phyloP scores from a whole-genome alignment of 768 basidiomycete genomes.

The Suillus brevipes region DNA sequence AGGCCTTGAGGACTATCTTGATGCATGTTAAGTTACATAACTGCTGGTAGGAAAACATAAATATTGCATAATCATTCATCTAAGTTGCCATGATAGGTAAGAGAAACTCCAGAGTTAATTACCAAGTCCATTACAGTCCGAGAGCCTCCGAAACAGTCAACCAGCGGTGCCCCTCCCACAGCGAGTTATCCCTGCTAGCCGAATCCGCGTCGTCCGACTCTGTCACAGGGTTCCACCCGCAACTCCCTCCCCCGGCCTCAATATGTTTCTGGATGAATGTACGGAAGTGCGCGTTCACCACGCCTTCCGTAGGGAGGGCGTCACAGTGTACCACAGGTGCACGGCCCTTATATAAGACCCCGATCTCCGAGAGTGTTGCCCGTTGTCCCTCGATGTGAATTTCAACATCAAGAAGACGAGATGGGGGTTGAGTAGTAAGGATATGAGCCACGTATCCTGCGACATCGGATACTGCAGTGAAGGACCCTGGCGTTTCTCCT shows the following conservation, averaged over 20 bases:
- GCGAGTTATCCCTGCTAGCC: slow-evolving; percentile 3
- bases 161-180: slow-evolving; percentile 16
- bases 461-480: slow-evolving; percentile 26
- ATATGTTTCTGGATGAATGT: neutral
- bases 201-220: slow-evolving; percentile 3
- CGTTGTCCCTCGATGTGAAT: slow-evolving; percentile 21
- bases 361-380: slow-evolving; percentile 12
- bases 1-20: too few relatives aligned
- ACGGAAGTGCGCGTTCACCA: neutral
- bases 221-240: slow-evolving; percentile 6
- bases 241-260: neutral
- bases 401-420: slow-evolving; percentile 10
- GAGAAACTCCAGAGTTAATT: neutral
- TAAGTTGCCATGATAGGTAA: neutral
- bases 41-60: neutral
- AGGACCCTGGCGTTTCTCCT: slow-evolving; percentile 23
- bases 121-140: neutral
- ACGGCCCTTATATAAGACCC: slow-evolving; percentile 11
- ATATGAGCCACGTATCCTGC: slow-evolving; percentile 25
- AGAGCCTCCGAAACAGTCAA: slow-evolving; percentile 11
- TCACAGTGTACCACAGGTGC: slow-evolving; percentile 12
- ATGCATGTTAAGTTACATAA: neutral
- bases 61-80: neutral
- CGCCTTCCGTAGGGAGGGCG: slow-evolving; percentile 2
- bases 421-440: slow-evolving; percentile 17